phyloP scores from a whole-genome alignment of 176 grass and related monocot species.

The Calamus simplicifolius region DNA sequence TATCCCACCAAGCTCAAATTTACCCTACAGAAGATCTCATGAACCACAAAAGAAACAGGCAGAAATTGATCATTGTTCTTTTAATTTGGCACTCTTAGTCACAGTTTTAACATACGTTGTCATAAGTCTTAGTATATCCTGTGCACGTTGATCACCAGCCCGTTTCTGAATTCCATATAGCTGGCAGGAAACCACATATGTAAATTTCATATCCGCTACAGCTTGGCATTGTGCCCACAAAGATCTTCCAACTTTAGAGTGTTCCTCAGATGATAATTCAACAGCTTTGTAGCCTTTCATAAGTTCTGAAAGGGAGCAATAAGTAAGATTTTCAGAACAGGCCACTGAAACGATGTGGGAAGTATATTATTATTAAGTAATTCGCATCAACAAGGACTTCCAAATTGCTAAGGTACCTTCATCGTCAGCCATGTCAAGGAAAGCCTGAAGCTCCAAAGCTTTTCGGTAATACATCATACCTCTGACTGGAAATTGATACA shows the following conservation, averaged over 20 bases:
- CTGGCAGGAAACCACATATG: slow-evolving; percentile 94
- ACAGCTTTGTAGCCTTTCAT: slow-evolving; percentile 87
- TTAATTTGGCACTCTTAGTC: too few species aligned
- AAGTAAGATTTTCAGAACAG: neutral
- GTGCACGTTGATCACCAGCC: slow-evolving; percentile 48
- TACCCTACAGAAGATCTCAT: neutral
- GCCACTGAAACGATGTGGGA: neutral
- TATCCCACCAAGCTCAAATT: neutral
- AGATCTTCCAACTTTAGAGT: slow-evolving; percentile 37
- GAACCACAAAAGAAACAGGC: neutral
- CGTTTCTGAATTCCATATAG: slow-evolving; percentile 98
- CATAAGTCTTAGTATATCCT: slow-evolving; percentile 89
- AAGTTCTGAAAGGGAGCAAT: slow-evolving; percentile 49
- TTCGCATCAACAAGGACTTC: neutral
- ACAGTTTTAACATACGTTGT: slow-evolving; percentile 44
- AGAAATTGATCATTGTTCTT: neutral
- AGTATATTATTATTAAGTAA: too few species aligned
- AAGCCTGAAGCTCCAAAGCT: slow-evolving; percentile 93
- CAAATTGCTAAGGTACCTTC: slow-evolving; percentile 35
- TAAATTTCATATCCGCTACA: slow-evolving; percentile 98
- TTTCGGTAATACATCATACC: slow-evolving; percentile 99
- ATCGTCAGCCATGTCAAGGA: slow-evolving; percentile 90
- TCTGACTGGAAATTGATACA: slow-evolving; percentile 45
- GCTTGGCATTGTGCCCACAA: slow-evolving; percentile 79
- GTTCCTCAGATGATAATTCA: slow-evolving; percentile 54